Evolutionary conservation across 164 flowering plant genomes (phyloP).

Genomic region (Sedum album): DNA sequence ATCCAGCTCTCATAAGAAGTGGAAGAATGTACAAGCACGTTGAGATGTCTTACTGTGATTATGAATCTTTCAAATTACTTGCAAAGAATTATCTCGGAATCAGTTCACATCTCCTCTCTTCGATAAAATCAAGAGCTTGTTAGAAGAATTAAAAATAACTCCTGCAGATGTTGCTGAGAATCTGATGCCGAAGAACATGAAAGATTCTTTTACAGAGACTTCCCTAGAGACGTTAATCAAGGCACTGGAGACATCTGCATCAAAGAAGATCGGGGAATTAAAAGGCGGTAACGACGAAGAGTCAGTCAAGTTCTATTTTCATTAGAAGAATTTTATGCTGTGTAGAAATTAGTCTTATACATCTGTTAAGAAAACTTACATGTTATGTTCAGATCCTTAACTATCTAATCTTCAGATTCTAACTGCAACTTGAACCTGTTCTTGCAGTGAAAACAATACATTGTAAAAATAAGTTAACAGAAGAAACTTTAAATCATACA

Average conservation of each 20-base stretch:
- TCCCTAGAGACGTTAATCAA: background rate
- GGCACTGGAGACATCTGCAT: background rate
- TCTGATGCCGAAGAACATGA: conserved; percentile 6
- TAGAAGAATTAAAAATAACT: conserved; percentile 3
- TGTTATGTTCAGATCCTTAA: no score
- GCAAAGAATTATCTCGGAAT: background rate
- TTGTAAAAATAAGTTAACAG: no score
- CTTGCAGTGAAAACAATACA: no score
- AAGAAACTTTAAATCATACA: no score
- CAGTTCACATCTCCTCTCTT: conserved; percentile 3
- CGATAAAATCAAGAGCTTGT: background rate
- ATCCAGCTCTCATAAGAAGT: conserved; percentile 12
- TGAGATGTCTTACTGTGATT: background rate
- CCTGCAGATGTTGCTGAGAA: conserved; percentile 14
- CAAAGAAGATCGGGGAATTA: background rate
- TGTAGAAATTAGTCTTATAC: no score
- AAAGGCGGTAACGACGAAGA: background rate
- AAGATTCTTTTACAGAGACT: background rate
- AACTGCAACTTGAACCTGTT: no score
- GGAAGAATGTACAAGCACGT: conserved; percentile 12
- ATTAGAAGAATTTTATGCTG: no score
- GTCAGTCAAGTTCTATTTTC: background rate
- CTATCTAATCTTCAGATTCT: no score
- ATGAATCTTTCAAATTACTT: background rate
- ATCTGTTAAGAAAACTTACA: no score